Percentiles rank a stretch among this genome's conserved stretches.
Conservation (phyloP, 345 rosid species). For the Hevea brasiliensis region DNA sequence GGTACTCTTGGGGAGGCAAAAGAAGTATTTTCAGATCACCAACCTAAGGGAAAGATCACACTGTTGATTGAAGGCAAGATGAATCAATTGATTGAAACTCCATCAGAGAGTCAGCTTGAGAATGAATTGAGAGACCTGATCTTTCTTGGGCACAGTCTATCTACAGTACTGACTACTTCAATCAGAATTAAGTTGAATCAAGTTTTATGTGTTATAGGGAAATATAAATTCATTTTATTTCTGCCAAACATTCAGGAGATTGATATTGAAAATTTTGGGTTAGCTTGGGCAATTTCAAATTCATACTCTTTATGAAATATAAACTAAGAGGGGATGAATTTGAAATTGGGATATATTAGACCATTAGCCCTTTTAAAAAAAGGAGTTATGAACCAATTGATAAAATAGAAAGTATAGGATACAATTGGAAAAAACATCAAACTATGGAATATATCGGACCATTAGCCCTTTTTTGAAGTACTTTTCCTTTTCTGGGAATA, state of each 20-base stretch:
- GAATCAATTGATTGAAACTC: conserved; percentile 46
- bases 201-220: background rate
- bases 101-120: conserved; percentile 75
- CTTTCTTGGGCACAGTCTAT: conserved; percentile 76
- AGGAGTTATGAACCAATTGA: too few relatives aligned
- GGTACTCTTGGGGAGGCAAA: conserved; percentile 70
- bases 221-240: background rate
- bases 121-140: conserved; percentile 54
- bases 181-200: background rate
- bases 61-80: conserved; percentile 73
- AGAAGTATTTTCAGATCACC: conserved; percentile 57
- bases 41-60: conserved; percentile 90
- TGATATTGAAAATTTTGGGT: background rate
- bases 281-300: background rate
- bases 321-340: background rate
- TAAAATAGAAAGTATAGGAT: too few relatives aligned
- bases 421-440: too few relatives aligned
- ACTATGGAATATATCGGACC: too few relatives aligned
- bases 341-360: background rate
- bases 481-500: too few relatives aligned
- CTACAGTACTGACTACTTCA: conserved; percentile 47
- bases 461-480: too few relatives aligned
- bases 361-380: too few relatives aligned
- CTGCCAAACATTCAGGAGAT: conserved; percentile 4
- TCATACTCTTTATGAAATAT: background rate